Evolutionary conservation across 495 filamentous ascomycete genomes (phyloP), one percentile per base, ranked within the genome.

Genomic region (Coniosporium apollinis): DNA sequence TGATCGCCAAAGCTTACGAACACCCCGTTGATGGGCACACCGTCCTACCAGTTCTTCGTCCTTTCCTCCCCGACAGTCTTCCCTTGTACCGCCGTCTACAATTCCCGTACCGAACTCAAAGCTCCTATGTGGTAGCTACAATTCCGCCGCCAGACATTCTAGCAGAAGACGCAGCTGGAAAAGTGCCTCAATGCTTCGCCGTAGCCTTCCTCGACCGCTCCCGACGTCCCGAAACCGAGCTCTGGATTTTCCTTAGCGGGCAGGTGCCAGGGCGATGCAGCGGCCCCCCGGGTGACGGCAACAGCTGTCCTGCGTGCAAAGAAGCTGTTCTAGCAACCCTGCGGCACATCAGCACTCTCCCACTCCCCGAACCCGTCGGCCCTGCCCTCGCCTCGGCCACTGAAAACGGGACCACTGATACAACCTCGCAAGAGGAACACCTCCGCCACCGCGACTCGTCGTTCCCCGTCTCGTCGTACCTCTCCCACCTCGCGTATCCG

Each of bases 191-290:
- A 40, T 43, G 4, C 33, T 58, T 42, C 38, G 39, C 45, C 30
- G 39, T 54, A 11, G 46, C 48, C 11, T 56, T 54, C 40, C 33
- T 48, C 8, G 56, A 59, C 41, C 54, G 52, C n/a, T 41, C 43
- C 11, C 43, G 42, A 31, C 43, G 54, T 3, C 52, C 54, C 2
- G 54, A 59, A 33, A 54, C 52, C 10, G 54, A 57, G 41, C 37
- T 45, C 22, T 54, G 42, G 48, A 29, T 57, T 18, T 57, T 46
- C 41, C 43, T 40, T 5, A 37, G n/a, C 21, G 49, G 49, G 24
- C 49, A 57, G 38, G 26, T 42, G 2, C 32, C 14, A 1, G 24
- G 31, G 28, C 2, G 9, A 11, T 33, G 22, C 19, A 33, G 14
- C 10, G n/a, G n/a, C n/a, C n/a, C n/a, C n/a, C n/a, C n/a, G n/a